Percentiles rank a stretch among this genome's conserved stretches.
Conservation (phyloP, 2,329 filamentous ascomycete genomes). For the Chaetomiaceae sp. region DNA sequence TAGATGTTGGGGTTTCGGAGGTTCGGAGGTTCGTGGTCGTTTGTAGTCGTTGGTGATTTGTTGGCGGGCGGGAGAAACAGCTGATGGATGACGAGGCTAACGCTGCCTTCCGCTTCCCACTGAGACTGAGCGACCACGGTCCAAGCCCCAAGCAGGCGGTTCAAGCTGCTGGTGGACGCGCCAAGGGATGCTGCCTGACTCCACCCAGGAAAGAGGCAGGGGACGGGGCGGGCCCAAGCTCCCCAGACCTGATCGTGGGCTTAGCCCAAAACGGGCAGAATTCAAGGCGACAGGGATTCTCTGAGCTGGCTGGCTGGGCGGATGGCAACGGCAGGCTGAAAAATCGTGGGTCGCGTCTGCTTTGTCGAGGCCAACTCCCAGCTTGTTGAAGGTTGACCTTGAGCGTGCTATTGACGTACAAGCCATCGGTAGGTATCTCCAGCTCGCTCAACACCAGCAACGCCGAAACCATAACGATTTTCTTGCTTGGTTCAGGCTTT, state of each 20-base stretch:
- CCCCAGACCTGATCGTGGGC: constrained; percentile 19
- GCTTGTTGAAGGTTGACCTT: background rate
- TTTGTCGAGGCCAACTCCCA: background rate
- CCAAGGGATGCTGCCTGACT: constrained; percentile 20
- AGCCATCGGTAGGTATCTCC: too few species aligned
- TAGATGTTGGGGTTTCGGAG: constrained; percentile 1
- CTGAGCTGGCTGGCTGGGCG: constrained; percentile 11
- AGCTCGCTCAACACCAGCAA: too few species aligned
- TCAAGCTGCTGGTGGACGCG: constrained; percentile 14
- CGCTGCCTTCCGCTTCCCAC: constrained; percentile 48
- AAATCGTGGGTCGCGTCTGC: constrained; percentile 21
- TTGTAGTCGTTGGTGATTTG: constrained; percentile 12
- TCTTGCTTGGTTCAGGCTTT: background rate
- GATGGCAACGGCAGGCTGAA: constrained; percentile 14
- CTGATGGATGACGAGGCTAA: constrained; percentile 54
- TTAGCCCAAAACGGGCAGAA: constrained; percentile 12
- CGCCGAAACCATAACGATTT: background rate
- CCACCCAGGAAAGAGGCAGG: constrained; percentile 3
- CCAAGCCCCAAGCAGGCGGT: constrained; percentile 9
- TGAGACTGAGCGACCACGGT: constrained; percentile 16
- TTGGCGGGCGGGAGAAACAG: constrained; percentile 25
- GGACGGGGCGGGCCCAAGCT: constrained; percentile 23
- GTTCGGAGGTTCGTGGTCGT: constrained; percentile 4
- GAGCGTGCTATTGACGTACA: too few species aligned
- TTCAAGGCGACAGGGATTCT: constrained; percentile 12